Conservation (phyloP, 2,329 filamentous ascomycete genomes). For the Pestalotiopsis sp. region DNA sequence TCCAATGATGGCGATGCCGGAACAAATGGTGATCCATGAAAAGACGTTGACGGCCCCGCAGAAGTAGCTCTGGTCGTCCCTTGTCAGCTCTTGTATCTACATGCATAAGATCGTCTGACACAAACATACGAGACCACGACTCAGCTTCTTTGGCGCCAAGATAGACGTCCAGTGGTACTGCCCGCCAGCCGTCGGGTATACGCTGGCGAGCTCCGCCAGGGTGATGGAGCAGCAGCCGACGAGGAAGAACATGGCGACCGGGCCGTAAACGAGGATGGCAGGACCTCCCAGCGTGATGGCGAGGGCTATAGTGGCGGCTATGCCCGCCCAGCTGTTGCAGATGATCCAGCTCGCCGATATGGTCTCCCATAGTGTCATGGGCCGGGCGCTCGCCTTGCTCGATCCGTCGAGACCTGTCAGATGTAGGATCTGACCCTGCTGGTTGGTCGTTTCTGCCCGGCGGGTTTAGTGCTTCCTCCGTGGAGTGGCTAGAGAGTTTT, state of each 20-base stretch:
- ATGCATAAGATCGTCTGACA: neutral
- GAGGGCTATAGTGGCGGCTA: neutral
- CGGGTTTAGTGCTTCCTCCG: neutral
- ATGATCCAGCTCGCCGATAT: slow-evolving; percentile 3
- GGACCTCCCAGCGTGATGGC: neutral
- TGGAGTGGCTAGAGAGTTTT: neutral
- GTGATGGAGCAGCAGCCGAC: neutral
- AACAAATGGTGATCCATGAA: neutral
- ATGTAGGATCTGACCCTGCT: neutral
- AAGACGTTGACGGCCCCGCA: neutral
- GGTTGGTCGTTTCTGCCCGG: neutral
- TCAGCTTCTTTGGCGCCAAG: slow-evolving; percentile 1
- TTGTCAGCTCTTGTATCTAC: neutral
- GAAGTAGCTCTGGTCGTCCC: neutral
- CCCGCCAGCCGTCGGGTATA: neutral
- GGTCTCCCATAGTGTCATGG: slow-evolving; percentile 1
- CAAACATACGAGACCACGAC: neutral
- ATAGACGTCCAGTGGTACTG: slow-evolving; percentile 2
- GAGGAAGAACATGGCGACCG: neutral
- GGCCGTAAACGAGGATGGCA: neutral
- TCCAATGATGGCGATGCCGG: neutral
- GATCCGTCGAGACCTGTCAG: neutral
- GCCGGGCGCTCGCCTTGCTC: neutral
- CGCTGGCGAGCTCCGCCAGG: neutral
- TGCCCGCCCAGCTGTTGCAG: slow-evolving; percentile 4